Base-by-base conservation (phyloP, 1,284 basidiomycete species). In the Apiotrichum siamense region DNA sequence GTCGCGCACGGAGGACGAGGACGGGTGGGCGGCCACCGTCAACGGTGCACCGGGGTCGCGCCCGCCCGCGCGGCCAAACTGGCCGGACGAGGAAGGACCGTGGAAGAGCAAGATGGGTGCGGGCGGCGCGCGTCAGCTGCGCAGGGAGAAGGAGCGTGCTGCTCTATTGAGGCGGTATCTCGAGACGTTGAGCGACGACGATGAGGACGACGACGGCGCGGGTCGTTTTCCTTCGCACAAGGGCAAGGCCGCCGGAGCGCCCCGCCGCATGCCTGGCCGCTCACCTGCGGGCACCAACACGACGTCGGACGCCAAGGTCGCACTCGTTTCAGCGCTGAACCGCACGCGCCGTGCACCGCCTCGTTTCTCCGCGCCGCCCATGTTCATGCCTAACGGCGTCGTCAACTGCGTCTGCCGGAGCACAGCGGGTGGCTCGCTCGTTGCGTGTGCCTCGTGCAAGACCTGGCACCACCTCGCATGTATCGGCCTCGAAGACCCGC, bases 401-500 rank as follows among this genome's bases (percentile, higher is more conserved):
- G 58, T 72, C 12, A 61, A 56, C 27, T 70, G 68, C 42, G 55
- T 57, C 2, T 72, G 70, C 52, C 64, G 65, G 20, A 52, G 50
- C 20, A 49, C 55, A 2, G 46, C 55, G 4, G 56, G 54, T 24
- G 65, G 62, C 6, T 49, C 58, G 11, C 60, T 70, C 60, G 57
- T 70, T 7, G 57, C 63, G 12, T 72, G 70, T 49, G 49, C 51
- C 6, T 57, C 60, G 6, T 70, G 69, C 57, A 61, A 64, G 47
- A 66, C 63, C 2, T 72, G 66, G 68, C 65, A 67, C 54, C 70
- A 72, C 46, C 46, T 69, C 17, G 51, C 53, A 7, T 72, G 70
- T 42, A 60, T 64, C 40, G 63, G 62, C 15, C 56, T 69, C 42
- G 63, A 66, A 36, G 65, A 66, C 26, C 48, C 56, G 11, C 47